These are phyloP conservation scores for Curvularia verruculosa DNA, from an alignment of 2,329 filamentous ascomycete species.

Conservation along the genomic window DNA sequence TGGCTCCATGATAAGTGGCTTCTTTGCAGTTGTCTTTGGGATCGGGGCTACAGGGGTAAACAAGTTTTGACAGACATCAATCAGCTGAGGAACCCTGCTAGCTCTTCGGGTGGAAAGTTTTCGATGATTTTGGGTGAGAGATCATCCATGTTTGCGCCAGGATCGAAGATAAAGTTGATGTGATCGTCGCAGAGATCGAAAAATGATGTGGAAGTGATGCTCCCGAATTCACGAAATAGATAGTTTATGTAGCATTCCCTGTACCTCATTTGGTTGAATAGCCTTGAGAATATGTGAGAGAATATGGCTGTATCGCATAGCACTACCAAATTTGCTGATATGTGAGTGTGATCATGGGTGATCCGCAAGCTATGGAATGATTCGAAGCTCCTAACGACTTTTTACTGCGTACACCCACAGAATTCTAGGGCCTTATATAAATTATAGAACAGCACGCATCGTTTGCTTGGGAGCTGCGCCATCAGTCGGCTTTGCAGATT, in stretches of 20 bases:
- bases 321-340: background rate
- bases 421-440: background rate
- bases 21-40: background rate
- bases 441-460: background rate
- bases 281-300: background rate
- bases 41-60: background rate
- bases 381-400: background rate
- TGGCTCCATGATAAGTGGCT: background rate
- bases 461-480: background rate
- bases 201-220: background rate
- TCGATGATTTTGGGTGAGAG: background rate
- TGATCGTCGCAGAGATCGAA: background rate
- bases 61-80: background rate
- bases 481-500: background rate
- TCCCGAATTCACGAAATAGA: background rate
- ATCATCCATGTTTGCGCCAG: background rate
- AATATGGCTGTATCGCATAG: background rate
- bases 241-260: too few species aligned
- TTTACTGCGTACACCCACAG: conserved; percentile 11
- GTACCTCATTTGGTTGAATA: background rate
- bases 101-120: background rate
- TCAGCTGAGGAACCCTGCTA: background rate
- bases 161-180: background rate
- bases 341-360: background rate
- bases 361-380: background rate